A percentile compares a stretch with the other conserved stretches of the same genome.
Evolutionary conservation across 2,329 filamentous ascomycete species (phyloP).

Genomic region (Pestalotiopsis sp.): DNA sequence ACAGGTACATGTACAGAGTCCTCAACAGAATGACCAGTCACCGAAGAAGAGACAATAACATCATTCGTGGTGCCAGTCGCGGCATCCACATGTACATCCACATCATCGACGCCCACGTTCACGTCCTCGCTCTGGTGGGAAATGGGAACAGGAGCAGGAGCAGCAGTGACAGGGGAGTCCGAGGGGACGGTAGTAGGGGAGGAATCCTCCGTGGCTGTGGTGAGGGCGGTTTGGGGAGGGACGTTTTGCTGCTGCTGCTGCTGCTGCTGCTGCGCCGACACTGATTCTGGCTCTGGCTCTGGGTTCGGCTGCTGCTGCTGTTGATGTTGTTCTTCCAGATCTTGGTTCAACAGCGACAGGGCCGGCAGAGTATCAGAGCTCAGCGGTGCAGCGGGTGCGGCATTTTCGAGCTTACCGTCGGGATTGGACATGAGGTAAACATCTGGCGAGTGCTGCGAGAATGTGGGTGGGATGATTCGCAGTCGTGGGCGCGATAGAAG

Average conservation of each 20-base stretch:
- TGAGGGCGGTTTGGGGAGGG: not conserved
- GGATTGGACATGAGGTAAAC: constrained; percentile 59
- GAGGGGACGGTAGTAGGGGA: not conserved
- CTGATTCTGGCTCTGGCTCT: constrained; percentile 8
- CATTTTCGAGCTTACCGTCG: constrained; percentile 53
- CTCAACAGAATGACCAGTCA: constrained; percentile 23
- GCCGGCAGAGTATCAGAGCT: constrained; percentile 28
- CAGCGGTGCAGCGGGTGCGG: constrained; percentile 48
- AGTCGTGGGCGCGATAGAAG: constrained; percentile 1
- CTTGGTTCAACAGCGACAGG: not conserved
- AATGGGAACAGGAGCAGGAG: not conserved
- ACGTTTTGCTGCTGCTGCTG: not conserved
- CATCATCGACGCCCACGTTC: constrained; percentile 7
- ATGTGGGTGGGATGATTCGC: constrained; percentile 29
- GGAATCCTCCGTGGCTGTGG: not conserved
- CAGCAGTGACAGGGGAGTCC: not conserved
- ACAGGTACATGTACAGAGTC: constrained; percentile 14
- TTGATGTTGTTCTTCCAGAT: not conserved
- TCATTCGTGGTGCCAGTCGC: constrained; percentile 26
- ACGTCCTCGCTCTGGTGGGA: not conserved
- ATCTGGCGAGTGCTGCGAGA: constrained; percentile 43
- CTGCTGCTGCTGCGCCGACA: not conserved
- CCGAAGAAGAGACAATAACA: constrained; percentile 24
- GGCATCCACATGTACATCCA: constrained; percentile 10
- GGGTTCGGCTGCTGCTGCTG: constrained; percentile 11